Percentiles rank a stretch among this genome's conserved stretches.
Evolutionary conservation across 2,329 filamentous ascomycete genomes (phyloP).

Genomic region (Trichoderma atrobrunneum): DNA sequence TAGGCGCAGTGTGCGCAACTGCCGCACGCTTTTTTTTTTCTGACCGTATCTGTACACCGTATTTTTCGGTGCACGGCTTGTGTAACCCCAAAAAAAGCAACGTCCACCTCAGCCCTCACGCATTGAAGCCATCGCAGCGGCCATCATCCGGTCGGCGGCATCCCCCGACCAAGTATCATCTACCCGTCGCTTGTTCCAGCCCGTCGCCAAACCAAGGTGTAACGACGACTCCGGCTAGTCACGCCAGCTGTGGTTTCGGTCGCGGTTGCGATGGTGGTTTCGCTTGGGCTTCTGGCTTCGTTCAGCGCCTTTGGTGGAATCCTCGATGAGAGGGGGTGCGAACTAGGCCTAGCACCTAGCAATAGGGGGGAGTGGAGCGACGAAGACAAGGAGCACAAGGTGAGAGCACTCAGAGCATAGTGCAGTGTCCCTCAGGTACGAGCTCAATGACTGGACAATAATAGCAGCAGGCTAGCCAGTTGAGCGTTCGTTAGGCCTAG

Average conservation of each 20-base stretch:
- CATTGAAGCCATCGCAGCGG: not conserved
- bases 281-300: not conserved
- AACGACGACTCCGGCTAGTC: not conserved
- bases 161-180: not conserved
- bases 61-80: constrained; percentile 1
- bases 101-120: not conserved
- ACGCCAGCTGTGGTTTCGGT: not conserved
- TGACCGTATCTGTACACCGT: constrained; percentile 5
- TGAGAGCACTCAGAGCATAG: not conserved
- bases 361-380: constrained; percentile 2
- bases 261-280: not conserved
- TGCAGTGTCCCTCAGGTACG: not conserved
- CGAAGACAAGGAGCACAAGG: not conserved
- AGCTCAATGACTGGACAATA: not conserved
- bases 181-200: not conserved
- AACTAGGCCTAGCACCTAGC: not conserved
- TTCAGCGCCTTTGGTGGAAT: not conserved
- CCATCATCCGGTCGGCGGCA: not conserved
- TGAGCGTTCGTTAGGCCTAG: not conserved
- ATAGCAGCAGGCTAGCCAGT: not conserved
- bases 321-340: not conserved
- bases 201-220: not conserved
- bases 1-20: constrained; percentile 6
- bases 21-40: not conserved
- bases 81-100: not conserved